These are phyloP conservation scores for Clarireedia monteithiana DNA, from an alignment of 2,329 filamentous ascomycete genomes.

Conservation along the genomic window DNA sequence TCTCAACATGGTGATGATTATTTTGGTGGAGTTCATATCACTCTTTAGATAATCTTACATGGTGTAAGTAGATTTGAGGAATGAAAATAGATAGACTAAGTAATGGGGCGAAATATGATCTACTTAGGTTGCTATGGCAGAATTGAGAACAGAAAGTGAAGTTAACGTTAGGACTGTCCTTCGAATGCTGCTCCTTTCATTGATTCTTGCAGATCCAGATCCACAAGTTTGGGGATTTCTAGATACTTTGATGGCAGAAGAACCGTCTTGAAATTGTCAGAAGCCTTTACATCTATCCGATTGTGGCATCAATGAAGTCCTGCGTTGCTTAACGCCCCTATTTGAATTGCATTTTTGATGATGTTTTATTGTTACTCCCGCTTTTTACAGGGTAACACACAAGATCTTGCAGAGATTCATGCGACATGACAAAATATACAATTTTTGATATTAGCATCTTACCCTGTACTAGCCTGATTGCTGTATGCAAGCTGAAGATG, in stretches of 20 bases:
- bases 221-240: not conserved
- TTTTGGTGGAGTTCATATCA: no score
- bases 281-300: not conserved
- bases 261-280: not conserved
- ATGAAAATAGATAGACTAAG: no score
- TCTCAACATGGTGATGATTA: no score
- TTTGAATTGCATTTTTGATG: conserved; percentile 4
- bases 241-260: not conserved
- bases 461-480: not conserved
- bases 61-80: no score
- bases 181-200: not conserved
- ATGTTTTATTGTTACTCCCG: conserved; percentile 5
- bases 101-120: no score
- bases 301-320: not conserved
- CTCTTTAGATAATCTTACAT: no score
- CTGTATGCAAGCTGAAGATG: not conserved
- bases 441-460: not conserved
- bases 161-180: no score
- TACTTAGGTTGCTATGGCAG: no score
- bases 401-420: conserved; percentile 3
- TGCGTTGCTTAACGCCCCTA: not conserved
- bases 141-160: no score
- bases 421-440: conserved; percentile 1
- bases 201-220: not conserved
- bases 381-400: conserved; percentile 1